Base-by-base conservation (phyloP, 1,284 basidiomycete genomes). In the Ustilago bromivora region DNA sequence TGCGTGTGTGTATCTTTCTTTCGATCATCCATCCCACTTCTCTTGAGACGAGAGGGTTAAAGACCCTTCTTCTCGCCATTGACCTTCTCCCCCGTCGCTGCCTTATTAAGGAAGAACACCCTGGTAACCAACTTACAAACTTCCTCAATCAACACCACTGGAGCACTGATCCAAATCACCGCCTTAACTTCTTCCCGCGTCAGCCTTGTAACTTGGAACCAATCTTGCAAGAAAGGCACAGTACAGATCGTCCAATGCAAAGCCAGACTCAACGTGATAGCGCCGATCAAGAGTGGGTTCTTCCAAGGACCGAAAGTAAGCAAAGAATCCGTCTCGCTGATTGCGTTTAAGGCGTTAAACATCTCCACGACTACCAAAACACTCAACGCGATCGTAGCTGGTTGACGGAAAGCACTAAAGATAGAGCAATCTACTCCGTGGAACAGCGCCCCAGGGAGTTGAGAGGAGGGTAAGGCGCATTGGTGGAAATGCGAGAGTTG, bases 341-440 rank as follows among this genome's bases (percentile, higher is more conserved):
- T 89, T 61, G 96, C 98, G 87, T 98, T 98, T 91, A 97, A 95
- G 23, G 96, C 96, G 88, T 99, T 99, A 89, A 98, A 95, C 97
- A 99, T 99, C 88, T 99, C 97, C 63, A 99, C 89, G n/a, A 89
- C 88, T 59, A 97, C 95, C 61, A 97, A 89, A 81, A 97, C 96
- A 31, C 95, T 96, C 47, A 99, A 89, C 76, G 94, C 95, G 89
- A 98, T 95, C 28, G 97, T 99, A 61, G 96, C 95, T 7, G 82
- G 83, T 11, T 95, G 95, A n/a, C 90, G 91, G 81, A 91, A 91
- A 12, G 94, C 88, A 49, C 91, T 91, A 88, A 99, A 98, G 91
- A 98, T 98, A 78, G 91, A 89, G 86, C 96, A 99, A 36, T 95
- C 95, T 80, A 98, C 92, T 78, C 93, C 90, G 1, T 94, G 91